phyloP scores from a whole-genome alignment of 2,329 filamentous ascomycete genomes.

The Colletotrichum sp. region DNA sequence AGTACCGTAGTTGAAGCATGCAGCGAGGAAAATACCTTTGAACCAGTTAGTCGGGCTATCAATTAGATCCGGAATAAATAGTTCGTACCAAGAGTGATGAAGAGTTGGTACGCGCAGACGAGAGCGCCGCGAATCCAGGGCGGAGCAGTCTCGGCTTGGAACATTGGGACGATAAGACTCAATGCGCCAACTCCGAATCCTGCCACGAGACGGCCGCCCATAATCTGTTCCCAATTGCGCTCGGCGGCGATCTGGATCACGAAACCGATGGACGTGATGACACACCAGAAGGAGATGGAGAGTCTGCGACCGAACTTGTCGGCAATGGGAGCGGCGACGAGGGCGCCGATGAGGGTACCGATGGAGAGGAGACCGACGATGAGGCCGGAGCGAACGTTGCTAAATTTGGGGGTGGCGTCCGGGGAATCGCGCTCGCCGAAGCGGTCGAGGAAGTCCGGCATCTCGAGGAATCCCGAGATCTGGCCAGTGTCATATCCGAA shows the following conservation, averaged over 20 bases:
- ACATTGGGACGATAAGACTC: slow-evolving; percentile 72
- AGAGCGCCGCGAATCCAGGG: slow-evolving; percentile 70
- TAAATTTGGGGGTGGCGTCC: slow-evolving; percentile 49
- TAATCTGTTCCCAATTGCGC: slow-evolving; percentile 67
- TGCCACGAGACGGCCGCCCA: slow-evolving; percentile 67
- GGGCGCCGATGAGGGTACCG: slow-evolving; percentile 65
- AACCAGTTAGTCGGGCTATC: neutral
- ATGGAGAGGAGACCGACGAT: slow-evolving; percentile 65
- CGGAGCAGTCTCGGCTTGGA: slow-evolving; percentile 74
- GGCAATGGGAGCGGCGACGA: slow-evolving; percentile 66
- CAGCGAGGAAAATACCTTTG: neutral
- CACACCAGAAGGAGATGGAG: slow-evolving; percentile 66
- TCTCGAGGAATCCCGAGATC: slow-evolving; percentile 62
- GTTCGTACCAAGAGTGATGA: slow-evolving; percentile 74
- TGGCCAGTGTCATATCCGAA: slow-evolving; percentile 58
- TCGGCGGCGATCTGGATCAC: slow-evolving; percentile 68
- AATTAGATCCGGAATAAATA: slow-evolving; percentile 52
- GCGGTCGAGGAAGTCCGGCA: slow-evolving; percentile 59
- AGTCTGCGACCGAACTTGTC: slow-evolving; percentile 68
- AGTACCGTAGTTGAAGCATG: slow-evolving; percentile 64
- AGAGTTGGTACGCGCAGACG: slow-evolving; percentile 72
- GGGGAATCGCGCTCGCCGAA: slow-evolving; percentile 48
- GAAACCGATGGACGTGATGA: slow-evolving; percentile 68
- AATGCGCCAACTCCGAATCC: slow-evolving; percentile 72
- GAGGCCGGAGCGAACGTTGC: slow-evolving; percentile 59